These are phyloP conservation scores for Raphanus raphanistrum DNA, from an alignment of 345 rosid species.

Conservation along the genomic window DNA sequence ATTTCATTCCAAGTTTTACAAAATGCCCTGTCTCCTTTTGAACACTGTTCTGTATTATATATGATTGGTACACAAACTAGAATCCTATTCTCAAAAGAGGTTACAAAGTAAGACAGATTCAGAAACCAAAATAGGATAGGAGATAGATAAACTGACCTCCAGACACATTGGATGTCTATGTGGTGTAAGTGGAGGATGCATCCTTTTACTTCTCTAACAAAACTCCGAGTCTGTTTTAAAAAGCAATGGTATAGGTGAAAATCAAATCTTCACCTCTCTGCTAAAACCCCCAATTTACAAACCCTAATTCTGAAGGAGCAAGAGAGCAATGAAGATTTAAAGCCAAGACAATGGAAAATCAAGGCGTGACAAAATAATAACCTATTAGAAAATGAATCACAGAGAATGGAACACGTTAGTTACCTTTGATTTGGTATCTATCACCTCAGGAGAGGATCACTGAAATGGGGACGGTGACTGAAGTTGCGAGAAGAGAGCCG, in stretches of 20 bases:
- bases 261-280: conserved; percentile 3
- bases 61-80: background rate
- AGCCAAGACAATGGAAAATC: background rate
- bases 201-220: conserved; percentile 23
- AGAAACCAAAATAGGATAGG: background rate
- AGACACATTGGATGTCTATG: conserved; percentile 93
- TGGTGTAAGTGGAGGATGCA: conserved; percentile 96
- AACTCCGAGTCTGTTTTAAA: background rate
- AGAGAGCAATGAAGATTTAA: background rate
- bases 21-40: background rate
- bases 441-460: background rate
- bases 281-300: background rate
- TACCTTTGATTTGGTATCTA: conserved; percentile 14
- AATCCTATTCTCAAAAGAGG: background rate
- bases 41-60: background rate
- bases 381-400: background rate
- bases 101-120: background rate
- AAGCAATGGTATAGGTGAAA: background rate
- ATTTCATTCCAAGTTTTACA: background rate
- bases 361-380: background rate
- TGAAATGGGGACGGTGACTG: background rate
- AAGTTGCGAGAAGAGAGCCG: background rate
- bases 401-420: background rate
- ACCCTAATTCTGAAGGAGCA: background rate
- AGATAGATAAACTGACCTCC: conserved; percentile 54